Base-by-base conservation (phyloP, 139 green algal genomes). In the Chlorella sp. region DNA sequence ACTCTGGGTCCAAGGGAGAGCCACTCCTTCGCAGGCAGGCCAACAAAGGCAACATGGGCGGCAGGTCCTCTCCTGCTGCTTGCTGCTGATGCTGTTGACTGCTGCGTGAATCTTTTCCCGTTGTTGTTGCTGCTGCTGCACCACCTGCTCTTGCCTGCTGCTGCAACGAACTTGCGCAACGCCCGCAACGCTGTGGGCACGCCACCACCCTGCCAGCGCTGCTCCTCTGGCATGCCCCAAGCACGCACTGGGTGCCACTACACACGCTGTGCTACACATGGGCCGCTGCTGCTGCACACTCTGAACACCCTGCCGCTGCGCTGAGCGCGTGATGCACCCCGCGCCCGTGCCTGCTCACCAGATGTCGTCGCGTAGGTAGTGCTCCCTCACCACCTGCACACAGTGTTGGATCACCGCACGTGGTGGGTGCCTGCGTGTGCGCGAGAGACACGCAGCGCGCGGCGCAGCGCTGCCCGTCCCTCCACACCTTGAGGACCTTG, bases 331-430 rank as follows among this genome's bases (percentile, higher is more conserved):
- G n/a, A n/a, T n/a, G n/a, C n/a, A n/a, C n/a, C n/a, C n/a, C n/a
- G n/a, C n/a, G n/a, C n/a, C n/a, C n/a, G n/a, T n/a, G n/a, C n/a
- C n/a, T n/a, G n/a, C n/a, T 26, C 71, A 90, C 85, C 76, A 91
- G 42, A 99, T 98, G 80, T 99, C 95, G 72, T 98, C 95, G 5
- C 95, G 82, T 5, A 99, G 81, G 75, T 99, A 99, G 72, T 97
- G 95, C 82, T 98, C 94, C 0, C 86, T 74, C 3, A 95, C 88
- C 0, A 95, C 87, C 88, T 93, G 78, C 23, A 62, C 17, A 71
- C 34, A 63, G 31, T 24, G 3, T 60, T 14, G 34, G 3, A 70
- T 24, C 65, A 59, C 49, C 24, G 14, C 49, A 74, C 24, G 1
- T 17, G 17, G 33, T 55, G 64, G 14, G 26, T 14, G 42, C n/a